Base-by-base conservation (phyloP, 768 basidiomycete genomes). In the Boletus vinaceobasis region DNA sequence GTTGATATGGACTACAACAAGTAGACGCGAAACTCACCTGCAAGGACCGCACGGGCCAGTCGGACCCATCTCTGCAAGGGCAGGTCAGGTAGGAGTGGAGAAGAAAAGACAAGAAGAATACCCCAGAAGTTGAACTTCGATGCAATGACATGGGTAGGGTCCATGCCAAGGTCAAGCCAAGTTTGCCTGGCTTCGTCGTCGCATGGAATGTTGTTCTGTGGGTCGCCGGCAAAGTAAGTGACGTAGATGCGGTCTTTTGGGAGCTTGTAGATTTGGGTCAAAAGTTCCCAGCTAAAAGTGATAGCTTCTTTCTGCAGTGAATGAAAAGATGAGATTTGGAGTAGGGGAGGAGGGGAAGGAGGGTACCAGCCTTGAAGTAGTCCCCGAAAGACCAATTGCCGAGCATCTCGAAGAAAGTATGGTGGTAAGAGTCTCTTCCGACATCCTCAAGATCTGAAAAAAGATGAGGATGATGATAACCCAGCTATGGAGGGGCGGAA, bases 341-440 rank as follows among this genome's bases (percentile, higher is more conserved):
- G 14, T 31, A 50, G 8, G 38, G 33, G 35, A 43, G 43, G 14
- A 26, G 57, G 15, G 3, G 11, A 40, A 17, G 33, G 45, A n/a
- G 8, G 37, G 36, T 31, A 63, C 70, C 43, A 48, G 84, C 95
- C 84, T 99, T 99, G 85, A 99, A 99, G 77, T 99, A 99, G 72
- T 99, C 95, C 0, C 97, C 97, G 62, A 98, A 99, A 5, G 95
- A 98, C 97, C 97, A 99, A 72, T 99, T 99, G 37, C 97, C 97
- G 59, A 99, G 75, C 97, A 99, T 99, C 75, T 99, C 97, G 66
- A 99, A 99, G 75, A 96, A 95, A 2, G 93, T 97, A 67, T 96
- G 90, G 66, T 98, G 96, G 71, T 98, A 98, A 2, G 93, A 95
- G 69, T 98, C 97, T 73, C 94, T 96, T 37, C 97, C 97, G 54